A percentile compares a stretch with the other conserved stretches of the same genome.
phyloP scores from a whole-genome alignment of 495 filamentous ascomycete species.

The Glonium stellatum region DNA sequence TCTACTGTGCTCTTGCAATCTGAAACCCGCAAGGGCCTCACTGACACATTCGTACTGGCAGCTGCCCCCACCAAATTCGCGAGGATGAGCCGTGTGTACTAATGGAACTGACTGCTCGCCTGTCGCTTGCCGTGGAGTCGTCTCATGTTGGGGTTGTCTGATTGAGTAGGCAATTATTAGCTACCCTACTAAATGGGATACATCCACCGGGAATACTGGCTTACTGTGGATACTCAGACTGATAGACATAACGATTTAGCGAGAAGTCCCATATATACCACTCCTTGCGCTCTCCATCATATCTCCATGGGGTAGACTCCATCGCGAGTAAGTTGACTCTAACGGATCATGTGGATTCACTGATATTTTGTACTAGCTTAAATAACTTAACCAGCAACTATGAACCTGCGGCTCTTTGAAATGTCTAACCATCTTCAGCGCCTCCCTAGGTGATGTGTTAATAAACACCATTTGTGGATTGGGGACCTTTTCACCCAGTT shows the following conservation, averaged over 20 bases:
- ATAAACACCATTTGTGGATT: no score
- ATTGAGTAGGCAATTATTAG: neutral
- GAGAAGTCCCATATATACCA: neutral
- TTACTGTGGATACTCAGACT: neutral
- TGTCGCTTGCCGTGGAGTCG: neutral
- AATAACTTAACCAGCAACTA: no score
- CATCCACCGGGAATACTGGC: neutral
- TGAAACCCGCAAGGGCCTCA: neutral
- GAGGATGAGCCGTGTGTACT: neutral
- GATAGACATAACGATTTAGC: neutral
- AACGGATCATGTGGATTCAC: neutral
- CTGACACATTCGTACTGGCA: neutral
- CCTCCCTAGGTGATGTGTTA: no score
- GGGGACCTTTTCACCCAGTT: no score
- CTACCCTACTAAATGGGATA: neutral
- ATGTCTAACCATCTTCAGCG: no score
- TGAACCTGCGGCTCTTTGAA: no score
- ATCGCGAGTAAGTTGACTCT: no score
- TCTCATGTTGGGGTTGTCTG: neutral
- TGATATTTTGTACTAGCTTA: neutral
- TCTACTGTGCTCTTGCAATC: neutral
- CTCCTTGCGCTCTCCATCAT: neutral
- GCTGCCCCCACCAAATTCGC: neutral
- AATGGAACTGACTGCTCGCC: neutral
- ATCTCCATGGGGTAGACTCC: neutral